These are phyloP conservation scores for Fonsecaea pedrosoi DNA, from an alignment of 2,329 filamentous ascomycete species.

Conservation along the genomic window DNA sequence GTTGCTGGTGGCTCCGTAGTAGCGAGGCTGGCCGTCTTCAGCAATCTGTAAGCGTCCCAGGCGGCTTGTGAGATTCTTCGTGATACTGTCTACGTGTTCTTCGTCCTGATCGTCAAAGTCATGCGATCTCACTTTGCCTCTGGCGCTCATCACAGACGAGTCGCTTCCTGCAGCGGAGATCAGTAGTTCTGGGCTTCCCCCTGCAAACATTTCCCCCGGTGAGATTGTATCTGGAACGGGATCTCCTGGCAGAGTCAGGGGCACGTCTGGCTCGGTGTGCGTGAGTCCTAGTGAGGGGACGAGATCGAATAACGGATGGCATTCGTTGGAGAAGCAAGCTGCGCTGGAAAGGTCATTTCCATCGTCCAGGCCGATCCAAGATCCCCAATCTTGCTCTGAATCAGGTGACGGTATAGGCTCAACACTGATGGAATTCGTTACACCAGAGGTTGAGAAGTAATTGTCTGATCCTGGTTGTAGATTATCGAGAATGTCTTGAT, in stretches of 20 bases:
- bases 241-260: not conserved
- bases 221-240: not conserved
- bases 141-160: not conserved
- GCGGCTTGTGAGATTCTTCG: slow-evolving; percentile 53
- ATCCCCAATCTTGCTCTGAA: not conserved
- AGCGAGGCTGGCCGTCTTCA: slow-evolving; percentile 53
- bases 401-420: not conserved
- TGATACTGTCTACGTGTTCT: slow-evolving; percentile 46
- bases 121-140: not conserved
- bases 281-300: not conserved
- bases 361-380: not conserved
- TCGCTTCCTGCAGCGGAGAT: not conserved
- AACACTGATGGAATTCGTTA: not conserved
- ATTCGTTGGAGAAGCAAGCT: not conserved
- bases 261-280: not conserved
- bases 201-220: not conserved
- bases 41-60: slow-evolving; percentile 54
- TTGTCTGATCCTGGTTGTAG: not conserved
- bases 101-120: not conserved
- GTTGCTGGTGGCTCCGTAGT: slow-evolving; percentile 55
- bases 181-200: not conserved
- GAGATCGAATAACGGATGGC: not conserved
- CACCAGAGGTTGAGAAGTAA: not conserved
- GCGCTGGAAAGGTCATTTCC: not conserved
- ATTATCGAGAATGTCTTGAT: not conserved